phyloP scores from a whole-genome alignment of 768 basidiomycete genomes.

The Chalciporus pseudorubinellus region DNA sequence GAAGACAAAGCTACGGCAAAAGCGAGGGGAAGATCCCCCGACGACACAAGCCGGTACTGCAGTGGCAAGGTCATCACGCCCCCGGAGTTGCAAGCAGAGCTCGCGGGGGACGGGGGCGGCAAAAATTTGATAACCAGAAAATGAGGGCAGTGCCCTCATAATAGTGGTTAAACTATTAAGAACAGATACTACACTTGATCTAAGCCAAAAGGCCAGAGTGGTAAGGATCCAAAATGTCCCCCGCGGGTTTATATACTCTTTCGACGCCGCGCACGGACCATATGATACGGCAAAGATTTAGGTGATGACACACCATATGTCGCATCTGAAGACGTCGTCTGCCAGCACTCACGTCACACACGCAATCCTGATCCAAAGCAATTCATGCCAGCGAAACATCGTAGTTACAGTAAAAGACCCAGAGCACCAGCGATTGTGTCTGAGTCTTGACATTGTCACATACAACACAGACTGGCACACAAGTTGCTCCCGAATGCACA shows the following conservation, averaged over 20 bases:
- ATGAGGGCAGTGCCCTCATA: no score
- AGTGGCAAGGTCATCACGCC: no score
- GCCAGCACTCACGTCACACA: not conserved
- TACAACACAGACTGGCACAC: slow-evolving; percentile 28
- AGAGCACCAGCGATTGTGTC: not conserved
- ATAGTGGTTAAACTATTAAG: slow-evolving; percentile 29
- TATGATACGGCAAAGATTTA: no score
- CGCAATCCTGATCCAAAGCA: slow-evolving; percentile 23
- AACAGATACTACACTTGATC: slow-evolving; percentile 80
- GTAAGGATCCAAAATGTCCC: not conserved
- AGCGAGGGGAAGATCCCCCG: no score
- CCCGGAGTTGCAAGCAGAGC: not conserved
- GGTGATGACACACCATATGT: no score
- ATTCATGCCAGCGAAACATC: slow-evolving; percentile 26
- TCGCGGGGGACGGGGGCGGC: slow-evolving; percentile 14
- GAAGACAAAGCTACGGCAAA: not conserved
- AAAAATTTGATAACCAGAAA: no score
- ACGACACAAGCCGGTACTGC: no score
- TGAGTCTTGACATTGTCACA: slow-evolving; percentile 18
- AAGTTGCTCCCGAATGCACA: slow-evolving; percentile 26
- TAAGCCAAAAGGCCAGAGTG: slow-evolving; percentile 62
- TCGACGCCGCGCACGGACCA: slow-evolving; percentile 20
- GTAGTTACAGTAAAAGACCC: slow-evolving; percentile 26
- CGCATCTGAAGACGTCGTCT: no score
- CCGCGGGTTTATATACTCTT: slow-evolving; percentile 11